phyloP scores from a whole-genome alignment of 192 early-diverging fungal genomes.

The Geosiphon pyriformis region DNA sequence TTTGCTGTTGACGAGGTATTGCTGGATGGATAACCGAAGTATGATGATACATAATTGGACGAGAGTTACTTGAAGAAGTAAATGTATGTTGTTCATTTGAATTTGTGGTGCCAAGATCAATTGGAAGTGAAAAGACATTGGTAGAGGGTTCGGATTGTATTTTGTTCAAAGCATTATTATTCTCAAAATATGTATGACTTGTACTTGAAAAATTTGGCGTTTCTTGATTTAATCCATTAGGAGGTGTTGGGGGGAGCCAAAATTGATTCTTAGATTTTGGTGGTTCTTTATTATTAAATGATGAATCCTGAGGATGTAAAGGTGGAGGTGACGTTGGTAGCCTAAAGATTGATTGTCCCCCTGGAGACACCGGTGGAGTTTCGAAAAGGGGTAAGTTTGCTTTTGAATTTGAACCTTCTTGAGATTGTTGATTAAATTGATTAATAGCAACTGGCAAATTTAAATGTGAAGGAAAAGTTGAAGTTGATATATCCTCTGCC shows the following conservation, averaged over 20 bases:
- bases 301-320: no score
- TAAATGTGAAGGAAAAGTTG: no score
- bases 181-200: background rate
- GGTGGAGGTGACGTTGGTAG: slow-evolving; percentile 1
- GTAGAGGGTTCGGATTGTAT: no score
- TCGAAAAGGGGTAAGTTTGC: slow-evolving; percentile 7
- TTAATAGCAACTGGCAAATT: no score
- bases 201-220: no score
- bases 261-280: background rate
- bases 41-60: slow-evolving; percentile 19
- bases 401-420: no score
- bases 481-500: no score
- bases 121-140: slow-evolving; percentile 6
- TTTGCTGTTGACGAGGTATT: background rate
- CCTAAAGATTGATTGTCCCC: background rate
- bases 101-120: background rate
- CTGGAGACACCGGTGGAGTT: slow-evolving; percentile 14
- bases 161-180: no score
- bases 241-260: background rate
- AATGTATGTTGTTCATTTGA: no score
- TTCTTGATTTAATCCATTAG: no score
- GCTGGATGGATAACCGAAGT: slow-evolving; percentile 6
- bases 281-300: background rate
- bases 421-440: no score
- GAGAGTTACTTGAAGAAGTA: no score